Conservation (phyloP, 2,329 filamentous ascomycete species). For the Xylariomycetidae sp. region DNA sequence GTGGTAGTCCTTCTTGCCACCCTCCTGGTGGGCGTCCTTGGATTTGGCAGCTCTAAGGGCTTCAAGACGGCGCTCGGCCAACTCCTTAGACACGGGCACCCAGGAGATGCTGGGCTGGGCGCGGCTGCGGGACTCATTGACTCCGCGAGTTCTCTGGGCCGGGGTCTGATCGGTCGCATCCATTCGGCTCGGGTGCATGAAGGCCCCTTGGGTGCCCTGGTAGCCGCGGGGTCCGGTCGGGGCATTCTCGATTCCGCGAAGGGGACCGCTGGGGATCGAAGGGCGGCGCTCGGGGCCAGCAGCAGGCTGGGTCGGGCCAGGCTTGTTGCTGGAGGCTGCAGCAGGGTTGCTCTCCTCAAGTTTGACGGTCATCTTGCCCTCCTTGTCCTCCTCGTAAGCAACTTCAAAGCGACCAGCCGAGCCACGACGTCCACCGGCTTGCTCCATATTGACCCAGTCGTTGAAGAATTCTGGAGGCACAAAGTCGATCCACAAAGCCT, state of each 20-base stretch:
- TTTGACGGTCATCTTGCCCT: slow-evolving; percentile 48
- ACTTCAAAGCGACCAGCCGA: slow-evolving; percentile 62
- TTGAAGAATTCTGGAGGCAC: slow-evolving; percentile 68
- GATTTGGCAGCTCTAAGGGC: slow-evolving; percentile 44
- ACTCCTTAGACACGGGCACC: slow-evolving; percentile 55
- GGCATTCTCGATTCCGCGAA: slow-evolving; percentile 26
- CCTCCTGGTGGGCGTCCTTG: slow-evolving; percentile 31
- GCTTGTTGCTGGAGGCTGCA: slow-evolving; percentile 11
- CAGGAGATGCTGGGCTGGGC: slow-evolving; percentile 38
- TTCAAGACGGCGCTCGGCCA: slow-evolving; percentile 60
- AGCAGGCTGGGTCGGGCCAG: slow-evolving; percentile 15
- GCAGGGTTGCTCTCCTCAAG: slow-evolving; percentile 43
- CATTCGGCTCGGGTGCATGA: slow-evolving; percentile 13
- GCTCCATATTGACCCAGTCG: slow-evolving; percentile 69
- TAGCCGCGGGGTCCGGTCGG: slow-evolving; percentile 35
- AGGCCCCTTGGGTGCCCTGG: slow-evolving; percentile 20
- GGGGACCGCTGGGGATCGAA: slow-evolving; percentile 26
- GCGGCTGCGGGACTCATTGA: too few relatives aligned
- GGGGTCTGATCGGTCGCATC: too few relatives aligned
- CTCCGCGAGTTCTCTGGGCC: slow-evolving; percentile 33
- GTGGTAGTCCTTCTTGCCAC: slow-evolving; percentile 50
- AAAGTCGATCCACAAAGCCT: slow-evolving; percentile 83
- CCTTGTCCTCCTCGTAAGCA: slow-evolving; percentile 53
- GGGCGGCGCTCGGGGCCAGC: slow-evolving; percentile 15
- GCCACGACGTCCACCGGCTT: slow-evolving; percentile 38